Conservation (phyloP, 2,329 filamentous ascomycete genomes). For the Myriangium duriaei region DNA sequence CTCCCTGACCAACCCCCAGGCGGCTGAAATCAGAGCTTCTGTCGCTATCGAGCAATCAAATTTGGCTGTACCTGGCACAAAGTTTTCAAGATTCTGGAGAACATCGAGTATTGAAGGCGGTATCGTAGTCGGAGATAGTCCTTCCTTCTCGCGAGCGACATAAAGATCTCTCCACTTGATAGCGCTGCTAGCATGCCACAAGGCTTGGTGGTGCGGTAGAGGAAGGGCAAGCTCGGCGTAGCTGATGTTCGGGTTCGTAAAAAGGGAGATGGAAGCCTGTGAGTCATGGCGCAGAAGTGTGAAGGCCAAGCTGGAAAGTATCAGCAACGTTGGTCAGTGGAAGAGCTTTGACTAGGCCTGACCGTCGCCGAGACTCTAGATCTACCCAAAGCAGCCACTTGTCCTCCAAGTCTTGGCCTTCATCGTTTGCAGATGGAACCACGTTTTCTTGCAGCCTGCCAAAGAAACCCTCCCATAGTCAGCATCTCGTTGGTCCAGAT, state of each 20-base stretch:
- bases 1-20: conserved; percentile 55
- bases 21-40: conserved; percentile 50
- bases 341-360: background rate
- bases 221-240: conserved; percentile 57
- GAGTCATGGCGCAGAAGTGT: conserved; percentile 54
- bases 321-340: background rate
- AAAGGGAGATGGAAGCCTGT: conserved; percentile 53
- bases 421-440: conserved; percentile 40
- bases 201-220: conserved; percentile 45
- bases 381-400: conserved; percentile 52
- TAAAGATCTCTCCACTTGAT: conserved; percentile 52
- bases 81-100: conserved; percentile 43
- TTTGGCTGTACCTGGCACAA: conserved; percentile 36
- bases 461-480: conserved; percentile 3
- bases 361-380: conserved; percentile 54
- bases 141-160: conserved; percentile 28
- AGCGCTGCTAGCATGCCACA: conserved; percentile 56
- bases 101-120: conserved; percentile 44
- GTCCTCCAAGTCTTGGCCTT: conserved; percentile 43
- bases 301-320: conserved; percentile 37
- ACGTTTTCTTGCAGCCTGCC: conserved; percentile 29
- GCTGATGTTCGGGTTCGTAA: conserved; percentile 53
- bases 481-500: background rate
- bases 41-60: conserved; percentile 46
- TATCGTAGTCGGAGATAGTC: conserved; percentile 26